These are phyloP conservation scores for Populus tremula DNA, from an alignment of 345 rosid genomes.

Conservation along the genomic window DNA sequence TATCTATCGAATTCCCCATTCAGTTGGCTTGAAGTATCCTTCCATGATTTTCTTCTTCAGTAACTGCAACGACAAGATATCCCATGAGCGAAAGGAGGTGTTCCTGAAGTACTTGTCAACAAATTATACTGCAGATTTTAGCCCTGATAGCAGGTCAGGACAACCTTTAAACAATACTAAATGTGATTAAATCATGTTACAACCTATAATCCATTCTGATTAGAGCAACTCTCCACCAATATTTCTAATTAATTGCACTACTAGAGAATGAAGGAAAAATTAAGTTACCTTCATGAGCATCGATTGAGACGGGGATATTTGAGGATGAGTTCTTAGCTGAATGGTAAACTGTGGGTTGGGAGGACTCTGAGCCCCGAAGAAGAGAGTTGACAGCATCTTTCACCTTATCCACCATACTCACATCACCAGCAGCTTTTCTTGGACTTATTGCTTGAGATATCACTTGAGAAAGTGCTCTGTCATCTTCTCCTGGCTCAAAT, in stretches of 20 bases:
- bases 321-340: slow-evolving; percentile 30
- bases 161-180: background rate
- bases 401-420: slow-evolving; percentile 41
- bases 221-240: background rate
- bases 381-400: slow-evolving; percentile 50
- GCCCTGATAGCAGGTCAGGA: background rate
- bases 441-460: slow-evolving; percentile 64
- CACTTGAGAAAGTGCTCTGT: slow-evolving; percentile 61
- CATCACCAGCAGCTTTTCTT: slow-evolving; percentile 38
- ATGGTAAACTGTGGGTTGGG: slow-evolving; percentile 18
- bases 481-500: slow-evolving; percentile 75
- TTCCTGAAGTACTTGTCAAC: background rate
- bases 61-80: slow-evolving; percentile 32
- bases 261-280: background rate
- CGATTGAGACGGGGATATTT: slow-evolving; percentile 32
- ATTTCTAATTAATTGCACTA: background rate
- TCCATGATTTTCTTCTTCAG: slow-evolving; percentile 54
- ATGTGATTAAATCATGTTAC: background rate
- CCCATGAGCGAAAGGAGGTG: background rate
- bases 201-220: background rate
- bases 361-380: slow-evolving; percentile 30
- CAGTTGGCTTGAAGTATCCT: slow-evolving; percentile 64
- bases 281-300: slow-evolving; percentile 44
- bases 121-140: background rate
- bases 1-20: slow-evolving; percentile 15